phyloP scores from a whole-genome alignment of 345 rosid species.

The Citrus trifoliata region DNA sequence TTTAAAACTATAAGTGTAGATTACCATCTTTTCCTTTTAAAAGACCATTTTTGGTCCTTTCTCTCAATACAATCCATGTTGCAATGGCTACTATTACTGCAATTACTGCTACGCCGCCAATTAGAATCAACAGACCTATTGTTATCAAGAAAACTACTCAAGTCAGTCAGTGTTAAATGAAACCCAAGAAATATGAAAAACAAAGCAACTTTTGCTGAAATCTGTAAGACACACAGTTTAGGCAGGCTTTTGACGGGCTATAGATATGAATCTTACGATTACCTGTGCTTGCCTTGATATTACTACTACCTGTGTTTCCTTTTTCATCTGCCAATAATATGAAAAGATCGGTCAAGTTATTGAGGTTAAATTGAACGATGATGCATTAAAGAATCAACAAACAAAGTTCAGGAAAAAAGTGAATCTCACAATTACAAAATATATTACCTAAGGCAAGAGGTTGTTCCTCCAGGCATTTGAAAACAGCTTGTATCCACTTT shows the following conservation, averaged over 20 bases:
- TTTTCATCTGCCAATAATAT: slow-evolving; percentile 13
- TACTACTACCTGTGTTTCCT: neutral
- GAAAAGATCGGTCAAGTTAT: neutral
- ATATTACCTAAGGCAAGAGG: slow-evolving; percentile 23
- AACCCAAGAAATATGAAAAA: neutral
- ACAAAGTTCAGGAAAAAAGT: neutral
- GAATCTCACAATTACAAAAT: neutral
- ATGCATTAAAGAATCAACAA: neutral
- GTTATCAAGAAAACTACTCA: neutral
- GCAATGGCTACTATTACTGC: slow-evolving; percentile 22
- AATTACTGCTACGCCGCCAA: slow-evolving; percentile 27
- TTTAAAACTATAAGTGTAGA: neutral
- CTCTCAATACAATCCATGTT: slow-evolving; percentile 24
- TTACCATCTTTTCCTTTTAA: slow-evolving; percentile 25
- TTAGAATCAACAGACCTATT: slow-evolving; percentile 30
- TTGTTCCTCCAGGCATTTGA: slow-evolving; percentile 36
- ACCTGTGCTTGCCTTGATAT: slow-evolving; percentile 10
- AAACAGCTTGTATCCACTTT: slow-evolving; percentile 25
- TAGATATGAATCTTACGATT: neutral
- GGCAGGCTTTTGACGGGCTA: neutral
- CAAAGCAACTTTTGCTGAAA: neutral
- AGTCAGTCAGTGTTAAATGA: neutral
- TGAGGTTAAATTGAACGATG: neutral
- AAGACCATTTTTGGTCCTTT: slow-evolving; percentile 5
- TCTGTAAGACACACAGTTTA: neutral